Evolutionary conservation across 164 flowering plant genomes (phyloP).

Genomic region (Aristolochia fimbriata): DNA sequence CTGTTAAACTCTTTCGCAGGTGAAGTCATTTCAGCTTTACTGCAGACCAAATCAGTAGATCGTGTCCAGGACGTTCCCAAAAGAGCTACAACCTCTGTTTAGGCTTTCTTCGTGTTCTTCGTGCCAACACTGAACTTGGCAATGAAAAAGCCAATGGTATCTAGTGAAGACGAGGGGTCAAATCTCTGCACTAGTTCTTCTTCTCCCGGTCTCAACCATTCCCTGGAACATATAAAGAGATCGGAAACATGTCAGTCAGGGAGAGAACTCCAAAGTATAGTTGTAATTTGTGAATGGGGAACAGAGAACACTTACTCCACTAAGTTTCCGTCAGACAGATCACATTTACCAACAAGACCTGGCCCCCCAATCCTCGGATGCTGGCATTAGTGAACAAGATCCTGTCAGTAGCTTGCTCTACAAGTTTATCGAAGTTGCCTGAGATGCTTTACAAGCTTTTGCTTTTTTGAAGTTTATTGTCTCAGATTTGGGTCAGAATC

Average conservation of each 20-base stretch:
- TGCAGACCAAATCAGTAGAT: no score
- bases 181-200: slow-evolving; percentile 89
- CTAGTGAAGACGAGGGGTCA: slow-evolving; percentile 85
- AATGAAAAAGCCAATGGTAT: slow-evolving; percentile 91
- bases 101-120: slow-evolving; percentile 47
- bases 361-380: slow-evolving; percentile 83
- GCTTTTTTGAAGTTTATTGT: no score
- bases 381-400: slow-evolving; percentile 23
- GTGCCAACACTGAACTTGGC: slow-evolving; percentile 82
- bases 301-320: slow-evolving; percentile 47
- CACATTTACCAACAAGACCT: slow-evolving; percentile 69
- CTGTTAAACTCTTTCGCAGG: no score
- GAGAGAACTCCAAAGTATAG: background rate
- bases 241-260: no score
- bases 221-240: slow-evolving; percentile 29
- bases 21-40: no score
- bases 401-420: slow-evolving; percentile 7
- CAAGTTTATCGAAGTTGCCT: background rate
- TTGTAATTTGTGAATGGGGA: background rate
- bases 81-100: no score
- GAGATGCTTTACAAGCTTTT: background rate
- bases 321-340: slow-evolving; percentile 48
- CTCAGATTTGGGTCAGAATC: no score
- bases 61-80: no score
- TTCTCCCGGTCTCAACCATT: slow-evolving; percentile 90